phyloP scores from a whole-genome alignment of 1,284 basidiomycete species.

The Cryptococcus amylolentus region DNA sequence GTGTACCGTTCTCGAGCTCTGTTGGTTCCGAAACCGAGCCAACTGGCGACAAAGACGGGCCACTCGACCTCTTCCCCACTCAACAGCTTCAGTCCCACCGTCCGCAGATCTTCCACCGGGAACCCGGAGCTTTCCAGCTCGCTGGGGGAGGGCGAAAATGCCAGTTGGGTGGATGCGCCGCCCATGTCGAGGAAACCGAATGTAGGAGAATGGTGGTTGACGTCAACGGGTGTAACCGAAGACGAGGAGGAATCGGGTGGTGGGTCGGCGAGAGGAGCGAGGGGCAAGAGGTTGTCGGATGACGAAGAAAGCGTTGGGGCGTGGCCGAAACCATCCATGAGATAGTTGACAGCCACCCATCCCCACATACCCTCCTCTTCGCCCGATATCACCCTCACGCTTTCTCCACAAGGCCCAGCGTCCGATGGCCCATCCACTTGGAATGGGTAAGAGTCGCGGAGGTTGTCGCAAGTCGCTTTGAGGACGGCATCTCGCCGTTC shows the following conservation, averaged over 20 bases:
- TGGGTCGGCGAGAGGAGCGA: constrained; percentile 36
- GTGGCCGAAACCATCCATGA: constrained; percentile 92
- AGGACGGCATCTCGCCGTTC: constrained; percentile 70
- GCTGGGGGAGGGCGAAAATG: constrained; percentile 66
- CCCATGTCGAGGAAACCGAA: constrained; percentile 99
- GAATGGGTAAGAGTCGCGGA: constrained; percentile 62
- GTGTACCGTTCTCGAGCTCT: constrained; percentile 90
- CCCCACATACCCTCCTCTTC: constrained; percentile 98
- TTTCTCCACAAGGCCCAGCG: constrained; percentile 76
- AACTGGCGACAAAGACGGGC: constrained; percentile 95
- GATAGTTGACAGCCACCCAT: constrained; percentile 98
- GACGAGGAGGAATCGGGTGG: constrained; percentile 28
- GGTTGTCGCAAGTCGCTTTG: constrained; percentile 69
- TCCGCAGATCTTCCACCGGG: constrained; percentile 62
- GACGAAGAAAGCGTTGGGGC: constrained; percentile 25
- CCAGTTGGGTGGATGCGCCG: constrained; percentile 96
- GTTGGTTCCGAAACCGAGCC: constrained; percentile 98
- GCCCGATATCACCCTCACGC: constrained; percentile 90
- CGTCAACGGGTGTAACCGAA: constrained; percentile 44
- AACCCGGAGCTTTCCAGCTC: constrained; percentile 55
- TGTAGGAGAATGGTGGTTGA: constrained; percentile 60
- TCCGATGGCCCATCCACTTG: constrained; percentile 52
- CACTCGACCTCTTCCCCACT: constrained; percentile 83
- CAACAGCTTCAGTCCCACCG: constrained; percentile 75
- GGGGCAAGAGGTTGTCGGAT: constrained; percentile 28